These are phyloP conservation scores for Pseudocercospora pini-densiflorae DNA, from an alignment of 2,329 filamentous ascomycete genomes.

Conservation along the genomic window DNA sequence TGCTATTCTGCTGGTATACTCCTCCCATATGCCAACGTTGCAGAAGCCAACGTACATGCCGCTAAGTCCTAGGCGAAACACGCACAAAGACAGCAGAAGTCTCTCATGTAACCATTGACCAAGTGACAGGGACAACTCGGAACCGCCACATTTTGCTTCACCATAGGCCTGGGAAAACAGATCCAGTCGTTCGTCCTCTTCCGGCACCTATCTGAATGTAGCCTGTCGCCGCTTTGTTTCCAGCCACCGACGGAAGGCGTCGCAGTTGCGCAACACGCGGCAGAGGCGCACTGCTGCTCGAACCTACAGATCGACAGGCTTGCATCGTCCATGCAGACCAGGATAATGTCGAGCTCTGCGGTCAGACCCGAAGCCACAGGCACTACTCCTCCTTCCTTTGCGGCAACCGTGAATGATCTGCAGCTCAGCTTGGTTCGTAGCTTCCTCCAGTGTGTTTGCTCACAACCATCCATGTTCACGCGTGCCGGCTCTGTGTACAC, in stretches of 20 bases:
- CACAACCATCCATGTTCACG: constrained; percentile 20
- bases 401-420: constrained; percentile 13
- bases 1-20: constrained; percentile 6
- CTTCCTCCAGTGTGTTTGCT: constrained; percentile 15
- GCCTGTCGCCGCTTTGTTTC: constrained; percentile 10
- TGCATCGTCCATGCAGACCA: constrained; percentile 20
- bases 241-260: constrained; percentile 17
- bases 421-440: constrained; percentile 21
- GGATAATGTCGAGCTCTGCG: constrained; percentile 3
- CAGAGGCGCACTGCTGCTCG: constrained; percentile 13
- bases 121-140: background rate
- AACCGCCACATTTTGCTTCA: constrained; percentile 6
- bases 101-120: constrained; percentile 15
- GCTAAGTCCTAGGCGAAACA: background rate
- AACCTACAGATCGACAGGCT: constrained; percentile 20
- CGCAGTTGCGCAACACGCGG: constrained; percentile 24
- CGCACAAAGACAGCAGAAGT: constrained; percentile 20
- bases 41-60: constrained; percentile 6
- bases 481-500: constrained; percentile 20
- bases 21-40: constrained; percentile 9
- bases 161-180: background rate
- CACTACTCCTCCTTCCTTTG: constrained; percentile 13
- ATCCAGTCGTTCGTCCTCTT: constrained; percentile 1
- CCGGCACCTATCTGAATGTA: constrained; percentile 1
- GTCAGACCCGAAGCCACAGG: constrained; percentile 15